Base-by-base conservation (phyloP, 1,139 yeast species). In the Saccharomyces uvarum region DNA sequence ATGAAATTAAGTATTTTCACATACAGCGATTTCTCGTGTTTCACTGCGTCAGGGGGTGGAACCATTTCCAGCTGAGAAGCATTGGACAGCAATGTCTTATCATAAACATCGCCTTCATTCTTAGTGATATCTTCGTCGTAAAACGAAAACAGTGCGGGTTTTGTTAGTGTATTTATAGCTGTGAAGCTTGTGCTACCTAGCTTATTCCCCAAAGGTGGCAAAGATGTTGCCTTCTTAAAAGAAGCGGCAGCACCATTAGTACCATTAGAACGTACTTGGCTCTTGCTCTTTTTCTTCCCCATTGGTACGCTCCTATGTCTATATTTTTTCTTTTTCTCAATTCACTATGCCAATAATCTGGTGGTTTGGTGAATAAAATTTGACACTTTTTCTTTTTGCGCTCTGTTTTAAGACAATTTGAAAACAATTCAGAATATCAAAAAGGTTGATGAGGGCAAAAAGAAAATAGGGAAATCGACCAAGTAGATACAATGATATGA, bases 71-170 rank as follows among this genome's bases (percentile, higher is more conserved):
- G 14, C 11, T 38, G 44, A 38, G 44, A 38, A 9, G 44, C 44
- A 19, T 47, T 59, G 59, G 28, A 60, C 61, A 49, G 63, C 62
- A 26, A 61, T 59, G 29, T 59, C 44, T 38, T 38, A 11, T 38
- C 44, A 38, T 38, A 38, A 9, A 38, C 61, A 42, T 63, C 63
- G 26, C 64, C 66, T n/a, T 62, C 63, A 29, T 65, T 62, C 27
- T 59, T 58, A 5, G 62, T 57, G 38, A 66, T 59, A 29, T 66
- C 70, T 9, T 60, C 64, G 50, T 66, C 70, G 50, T 67, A 67
- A 16, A 68, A 57, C 0, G 68, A 63, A 33, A 58, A 63, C 48
- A 67, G 54, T 9, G 66, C 60, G 19, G 70, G 69, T 51, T 60
- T 64, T 6, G 67, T 61, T 46, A 66, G 50, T 19, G 53, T 59